Evolutionary conservation across 2,329 filamentous ascomycete genomes (phyloP).

Genomic region (Phoma sp.): DNA sequence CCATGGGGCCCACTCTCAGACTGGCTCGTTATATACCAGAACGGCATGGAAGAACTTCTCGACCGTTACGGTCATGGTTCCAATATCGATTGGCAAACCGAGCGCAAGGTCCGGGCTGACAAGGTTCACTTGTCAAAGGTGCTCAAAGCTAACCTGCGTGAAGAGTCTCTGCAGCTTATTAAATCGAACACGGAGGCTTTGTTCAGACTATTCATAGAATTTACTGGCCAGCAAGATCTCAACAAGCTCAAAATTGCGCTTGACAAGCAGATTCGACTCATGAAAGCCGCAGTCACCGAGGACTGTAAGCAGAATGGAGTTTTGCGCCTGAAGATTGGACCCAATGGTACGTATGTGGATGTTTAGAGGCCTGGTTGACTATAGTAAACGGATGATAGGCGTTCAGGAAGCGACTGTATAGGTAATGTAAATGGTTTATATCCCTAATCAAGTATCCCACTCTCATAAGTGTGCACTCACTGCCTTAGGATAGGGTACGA

Average conservation of each 20-base stretch:
- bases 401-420: no score
- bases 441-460: no score
- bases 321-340: not conserved
- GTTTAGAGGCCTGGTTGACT: no score
- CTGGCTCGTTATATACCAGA: not conserved
- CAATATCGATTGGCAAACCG: not conserved
- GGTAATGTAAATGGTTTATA: no score
- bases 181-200: not conserved
- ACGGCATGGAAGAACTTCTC: not conserved
- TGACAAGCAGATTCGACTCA: not conserved
- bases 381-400: no score
- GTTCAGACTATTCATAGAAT: not conserved
- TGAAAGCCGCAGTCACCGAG: not conserved
- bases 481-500: no score
- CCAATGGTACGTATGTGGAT: no score
- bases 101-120: not conserved
- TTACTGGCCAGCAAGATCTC: not conserved
- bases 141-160: not conserved
- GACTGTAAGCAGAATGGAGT: not conserved
- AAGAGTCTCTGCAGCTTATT: not conserved
- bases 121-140: not conserved
- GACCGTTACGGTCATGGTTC: not conserved
- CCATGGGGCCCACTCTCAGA: constrained; percentile 3
- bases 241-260: not conserved
- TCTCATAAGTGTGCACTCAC: no score